phyloP scores from a whole-genome alignment of 169 alveolate species.

The Toxoplasma gondii region DNA sequence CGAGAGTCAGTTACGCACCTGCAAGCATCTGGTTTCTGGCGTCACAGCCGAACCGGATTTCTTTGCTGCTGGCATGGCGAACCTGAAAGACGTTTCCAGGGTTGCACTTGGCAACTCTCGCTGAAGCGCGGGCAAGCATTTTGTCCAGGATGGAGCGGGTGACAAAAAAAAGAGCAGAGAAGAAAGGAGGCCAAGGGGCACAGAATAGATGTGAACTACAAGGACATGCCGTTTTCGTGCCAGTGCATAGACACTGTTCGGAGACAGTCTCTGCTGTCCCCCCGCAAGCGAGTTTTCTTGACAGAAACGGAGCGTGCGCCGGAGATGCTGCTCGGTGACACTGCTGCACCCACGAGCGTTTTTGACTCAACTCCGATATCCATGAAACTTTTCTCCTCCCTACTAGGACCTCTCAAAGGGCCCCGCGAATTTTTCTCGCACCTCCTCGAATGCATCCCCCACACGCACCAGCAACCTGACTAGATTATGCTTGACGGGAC shows the following conservation, averaged over 20 bases:
- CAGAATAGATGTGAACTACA: neutral
- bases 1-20: conserved; percentile 40
- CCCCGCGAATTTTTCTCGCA: neutral
- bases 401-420: neutral
- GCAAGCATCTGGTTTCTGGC: conserved; percentile 68
- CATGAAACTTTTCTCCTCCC: neutral
- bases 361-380: neutral
- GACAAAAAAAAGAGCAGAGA: neutral
- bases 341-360: neutral
- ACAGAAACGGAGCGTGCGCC: neutral
- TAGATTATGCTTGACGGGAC: neutral
- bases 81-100: neutral
- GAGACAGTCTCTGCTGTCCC: neutral
- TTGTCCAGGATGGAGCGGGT: neutral
- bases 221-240: neutral
- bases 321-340: neutral
- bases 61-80: conserved; percentile 55
- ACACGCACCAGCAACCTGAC: neutral
- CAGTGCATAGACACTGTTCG: neutral
- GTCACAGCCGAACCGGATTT: conserved; percentile 61
- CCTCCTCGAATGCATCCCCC: neutral
- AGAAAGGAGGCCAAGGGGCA: neutral
- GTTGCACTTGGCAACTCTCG: conserved; percentile 9
- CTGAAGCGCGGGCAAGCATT: conserved; percentile 14
- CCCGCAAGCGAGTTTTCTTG: neutral